Conservation (phyloP, 495 filamentous ascomycete species). For the Hypoxylon fuscum region DNA sequence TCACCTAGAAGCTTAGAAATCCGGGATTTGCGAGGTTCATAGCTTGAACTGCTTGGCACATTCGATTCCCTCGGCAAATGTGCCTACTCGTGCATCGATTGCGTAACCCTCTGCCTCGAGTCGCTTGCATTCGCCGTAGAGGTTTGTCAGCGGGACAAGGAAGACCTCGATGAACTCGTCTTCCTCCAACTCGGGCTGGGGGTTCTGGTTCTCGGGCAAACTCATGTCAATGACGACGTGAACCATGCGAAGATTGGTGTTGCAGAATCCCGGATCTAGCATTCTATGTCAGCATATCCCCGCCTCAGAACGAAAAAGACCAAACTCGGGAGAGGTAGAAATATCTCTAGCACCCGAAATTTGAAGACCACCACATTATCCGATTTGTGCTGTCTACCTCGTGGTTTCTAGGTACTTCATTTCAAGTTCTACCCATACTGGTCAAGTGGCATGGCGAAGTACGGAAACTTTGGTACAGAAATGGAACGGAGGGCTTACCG, state of each 20-base stretch:
- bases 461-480: neutral
- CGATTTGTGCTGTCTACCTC: too few species aligned
- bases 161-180: slow-evolving; percentile 93
- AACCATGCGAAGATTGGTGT: slow-evolving; percentile 85
- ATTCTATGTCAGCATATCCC: slow-evolving; percentile 1
- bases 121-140: slow-evolving; percentile 73
- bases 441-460: neutral
- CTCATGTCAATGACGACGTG: slow-evolving; percentile 82
- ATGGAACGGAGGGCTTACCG: slow-evolving; percentile 56
- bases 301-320: too few species aligned
- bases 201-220: slow-evolving; percentile 70
- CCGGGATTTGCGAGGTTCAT: slow-evolving; percentile 21
- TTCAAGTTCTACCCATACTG: neutral
- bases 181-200: slow-evolving; percentile 80
- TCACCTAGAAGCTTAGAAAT: neutral
- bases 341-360: too few species aligned
- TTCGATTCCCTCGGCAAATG: slow-evolving; percentile 87
- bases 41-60: slow-evolving; percentile 67
- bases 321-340: too few species aligned
- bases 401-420: neutral
- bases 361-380: too few species aligned
- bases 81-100: slow-evolving; percentile 85
- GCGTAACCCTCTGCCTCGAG: slow-evolving; percentile 80
- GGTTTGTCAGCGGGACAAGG: slow-evolving; percentile 67
- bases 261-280: slow-evolving; percentile 79